A percentile compares a stretch with the other conserved stretches of the same genome.
Evolutionary conservation across 2,329 filamentous ascomycete species (phyloP).

Genomic region (Dactylellina cionopaga): DNA sequence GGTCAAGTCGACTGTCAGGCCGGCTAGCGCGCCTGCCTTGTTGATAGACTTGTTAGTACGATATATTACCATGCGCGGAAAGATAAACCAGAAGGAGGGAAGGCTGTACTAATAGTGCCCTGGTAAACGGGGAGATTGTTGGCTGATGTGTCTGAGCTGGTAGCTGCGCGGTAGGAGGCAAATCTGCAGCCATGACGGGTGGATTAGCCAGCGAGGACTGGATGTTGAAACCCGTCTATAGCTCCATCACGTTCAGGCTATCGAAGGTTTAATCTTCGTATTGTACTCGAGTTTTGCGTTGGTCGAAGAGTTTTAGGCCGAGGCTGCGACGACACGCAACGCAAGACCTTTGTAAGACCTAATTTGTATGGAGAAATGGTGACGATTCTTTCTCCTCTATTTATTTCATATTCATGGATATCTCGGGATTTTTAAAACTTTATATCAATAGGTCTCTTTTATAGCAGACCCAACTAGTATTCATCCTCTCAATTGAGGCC

Average conservation of each 20-base stretch:
- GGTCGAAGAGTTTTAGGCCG: slow-evolving; percentile 19
- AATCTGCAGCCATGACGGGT: slow-evolving; percentile 16
- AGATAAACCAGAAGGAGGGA: not conserved
- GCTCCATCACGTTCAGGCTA: too few species aligned
- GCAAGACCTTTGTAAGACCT: slow-evolving; percentile 17
- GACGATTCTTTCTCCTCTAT: too few species aligned
- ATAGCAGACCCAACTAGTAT: too few species aligned
- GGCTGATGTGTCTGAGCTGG: not conserved
- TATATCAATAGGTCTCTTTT: too few species aligned
- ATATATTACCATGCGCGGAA: too few species aligned
- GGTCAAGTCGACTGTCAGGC: slow-evolving; percentile 94
- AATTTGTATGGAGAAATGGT: too few species aligned
- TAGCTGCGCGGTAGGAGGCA: not conserved
- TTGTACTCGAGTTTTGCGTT: not conserved
- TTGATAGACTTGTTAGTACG: slow-evolving; percentile 33
- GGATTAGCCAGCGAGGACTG: not conserved
- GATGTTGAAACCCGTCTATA: too few species aligned
- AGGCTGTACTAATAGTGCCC: slow-evolving; percentile 38
- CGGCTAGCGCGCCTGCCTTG: slow-evolving; percentile 86
- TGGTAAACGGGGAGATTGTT: slow-evolving; percentile 31
- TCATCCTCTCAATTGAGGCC: too few species aligned
- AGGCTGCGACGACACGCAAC: slow-evolving; percentile 37
- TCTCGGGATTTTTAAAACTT: too few species aligned
- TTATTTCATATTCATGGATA: too few species aligned
- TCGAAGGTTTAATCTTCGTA: not conserved